Evolutionary conservation across 495 filamentous ascomycete species (phyloP), one percentile per base, ranked within the genome.

Genomic region (Bacidia gigantensis): DNA sequence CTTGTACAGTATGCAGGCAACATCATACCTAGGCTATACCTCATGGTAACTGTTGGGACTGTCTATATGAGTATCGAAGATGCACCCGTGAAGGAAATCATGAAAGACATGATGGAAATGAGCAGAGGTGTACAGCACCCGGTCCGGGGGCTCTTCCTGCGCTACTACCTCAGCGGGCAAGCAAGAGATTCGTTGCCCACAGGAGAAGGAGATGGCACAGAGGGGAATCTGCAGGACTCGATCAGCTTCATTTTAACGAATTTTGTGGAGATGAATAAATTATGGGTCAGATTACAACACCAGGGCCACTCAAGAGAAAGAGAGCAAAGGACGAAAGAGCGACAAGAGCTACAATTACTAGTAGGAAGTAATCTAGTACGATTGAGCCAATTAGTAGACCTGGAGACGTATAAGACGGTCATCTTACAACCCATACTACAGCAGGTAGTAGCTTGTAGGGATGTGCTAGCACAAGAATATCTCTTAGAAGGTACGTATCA

Each of bases 71-170:
- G 86, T 10, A 90, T 98, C 58, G 86, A 92, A 64, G 92, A 95
- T 78, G 93, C 92, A 43, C 92, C 92, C 2, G 90, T 98, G 56
- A 98, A 98, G 69, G 92, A 98, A 70, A 89, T 98, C 51, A 98
- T 98, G 92, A 98, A 98, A 67, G 92, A 98, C 64, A 98, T 98
- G 92, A 98, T 98, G 92, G 92, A 98, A 69, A 98, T 98, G 92
- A 95, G 87, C 67, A 79, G 92, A 56, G 92, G 92, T 45, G 87
- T 98, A 25, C 92, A 98, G 62, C 93, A 98, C 62, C 92, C 92
- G 1, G 86, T 95, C 46, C 84, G 92, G 45, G 92, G 92, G 2
- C 71, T 98, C 38, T 98, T 98, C 66, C 69, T 98, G 56, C 79
- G 92, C 64, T 98, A 97, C 68, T 98, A 95, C 60, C 77, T 97